Evolutionary conservation across 2,329 filamentous ascomycete genomes (phyloP), one percentile per base, ranked within the genome.

Genomic region (Aspergillus nomiae): DNA sequence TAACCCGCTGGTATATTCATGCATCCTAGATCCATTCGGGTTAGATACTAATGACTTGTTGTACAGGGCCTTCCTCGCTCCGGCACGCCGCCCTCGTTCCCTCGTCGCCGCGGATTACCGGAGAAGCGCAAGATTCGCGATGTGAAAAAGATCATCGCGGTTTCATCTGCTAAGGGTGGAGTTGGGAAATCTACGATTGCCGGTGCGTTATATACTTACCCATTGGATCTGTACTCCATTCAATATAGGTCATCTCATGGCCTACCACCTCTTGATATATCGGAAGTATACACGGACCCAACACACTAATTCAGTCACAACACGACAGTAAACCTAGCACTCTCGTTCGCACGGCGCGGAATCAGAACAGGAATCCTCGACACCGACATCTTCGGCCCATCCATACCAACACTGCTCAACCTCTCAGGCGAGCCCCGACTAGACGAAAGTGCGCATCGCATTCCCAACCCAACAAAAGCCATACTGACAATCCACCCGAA

Each of bases 81-180:
- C 24, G 93, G 90, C 36, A 85, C 83, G 55, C 86, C 87, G 56
- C 87, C 87, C 12, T 82, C 85, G 60, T 86, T 94, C 63, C 90
- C 89, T 36, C 89, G 90, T 45, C 91, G 92, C 79, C 88, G 92
- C 59, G 92, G 92, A 28, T 85, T 96, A 12, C 94, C 95, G 0
- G 87, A 92, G 70, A 89, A 90, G 72, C 87, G 92, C 67, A 89
- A 87, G 70, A 96, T 99, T 69, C 86, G 86, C 30, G 89, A 94
- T 75, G 94, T 99, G 28, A 86, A 88, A 68, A 97, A 96, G 76
- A 89, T 97, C n/a, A 87, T 99, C 63, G 93, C 94, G n/a, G 92
- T 99, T 16, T 97, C 93, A 4, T 98, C 94, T 1, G 95, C 95
- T 16, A 99, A 99, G 75, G 95, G 95, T 2, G 95, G 95, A n/a